Conservation (phyloP, 345 rosid species). For the Abelmoschus esculentus region DNA sequence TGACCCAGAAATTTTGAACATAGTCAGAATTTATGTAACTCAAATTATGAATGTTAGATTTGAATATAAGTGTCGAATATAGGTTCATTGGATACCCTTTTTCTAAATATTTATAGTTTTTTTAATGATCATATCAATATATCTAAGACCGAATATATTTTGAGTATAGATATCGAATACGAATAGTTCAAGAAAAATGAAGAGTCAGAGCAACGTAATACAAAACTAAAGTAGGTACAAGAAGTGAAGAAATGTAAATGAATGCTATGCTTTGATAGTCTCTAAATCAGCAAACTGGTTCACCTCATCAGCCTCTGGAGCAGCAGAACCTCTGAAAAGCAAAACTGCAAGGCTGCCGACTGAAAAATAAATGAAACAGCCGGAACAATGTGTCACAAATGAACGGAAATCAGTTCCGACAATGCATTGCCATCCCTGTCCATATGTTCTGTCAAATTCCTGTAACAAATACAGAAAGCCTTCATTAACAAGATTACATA, state of each 20-base stretch:
- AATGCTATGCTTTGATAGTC: slow-evolving; percentile 10
- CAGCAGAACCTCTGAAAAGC: slow-evolving; percentile 56
- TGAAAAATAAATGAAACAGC: slow-evolving; percentile 52
- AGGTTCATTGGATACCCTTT: no score
- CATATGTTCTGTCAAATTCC: slow-evolving; percentile 49
- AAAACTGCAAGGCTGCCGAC: slow-evolving; percentile 52
- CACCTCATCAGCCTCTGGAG: slow-evolving; percentile 13
- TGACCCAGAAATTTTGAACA: no score
- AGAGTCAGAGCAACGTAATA: neutral
- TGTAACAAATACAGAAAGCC: slow-evolving; percentile 15
- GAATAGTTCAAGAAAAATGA: neutral
- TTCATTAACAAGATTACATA: neutral
- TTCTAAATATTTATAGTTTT: no score
- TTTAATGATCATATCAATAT: neutral
- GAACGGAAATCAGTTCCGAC: slow-evolving; percentile 66
- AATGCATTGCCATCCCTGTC: slow-evolving; percentile 63
- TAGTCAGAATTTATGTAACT: no score
- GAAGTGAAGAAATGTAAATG: neutral
- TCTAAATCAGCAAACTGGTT: slow-evolving; percentile 19
- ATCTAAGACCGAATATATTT: neutral
- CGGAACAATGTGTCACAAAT: slow-evolving; percentile 53
- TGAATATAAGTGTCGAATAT: no score
- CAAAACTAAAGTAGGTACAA: neutral
- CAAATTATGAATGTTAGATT: no score
- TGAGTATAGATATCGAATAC: no score